Evolutionary conservation across 2,329 filamentous ascomycete genomes (phyloP), one percentile per base, ranked within the genome.

Genomic region (Cercospora beticola): DNA sequence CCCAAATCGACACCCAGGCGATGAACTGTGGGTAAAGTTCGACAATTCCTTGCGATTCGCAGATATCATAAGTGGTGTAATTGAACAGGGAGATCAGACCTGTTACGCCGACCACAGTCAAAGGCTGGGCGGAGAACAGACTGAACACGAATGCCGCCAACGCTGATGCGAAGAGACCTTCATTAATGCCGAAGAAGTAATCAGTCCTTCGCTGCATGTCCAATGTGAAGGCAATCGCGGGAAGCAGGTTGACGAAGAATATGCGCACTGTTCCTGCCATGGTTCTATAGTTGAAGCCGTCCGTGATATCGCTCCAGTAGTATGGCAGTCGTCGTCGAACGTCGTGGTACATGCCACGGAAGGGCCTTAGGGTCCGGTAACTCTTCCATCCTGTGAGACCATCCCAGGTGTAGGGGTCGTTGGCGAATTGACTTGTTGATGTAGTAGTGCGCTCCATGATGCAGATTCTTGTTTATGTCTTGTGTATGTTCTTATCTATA

Each of bases 51-150:
- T 87, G 83, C 12, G 78, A 78, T 28, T 76, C 76, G 56, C 86
- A 80, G 64, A 88, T 87, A 67, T 87, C 84, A 76, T 86, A 88
- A 69, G 87, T 86, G 26, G 86, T 88, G 72, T 86, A 87, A 74
- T 87, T 87, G 80, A 88, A 88, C 43, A 80, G 66, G 8, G 82
- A 83, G 43, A 86, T 86, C 28, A 85, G 75, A 68, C 86, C 86
- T 4, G 85, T 87, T 43, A 87, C 84, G 5, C 86, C 86, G 16
- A 87, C 85, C 18, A 87, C 85, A 3, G 85, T 87, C 54, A 88
- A 76, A 0, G 86, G 86, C 72, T 87, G 86, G 31, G 82, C 84
- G 23, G 81, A 81, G 2, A 87, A 73, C 5, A 83, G 73, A 72
- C 83, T 86, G 75, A 87, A 87, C 1, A 87, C 82, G 72, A 86